Conservation (phyloP, 495 filamentous ascomycete genomes). For the Aspergillus carlsbadensis region DNA sequence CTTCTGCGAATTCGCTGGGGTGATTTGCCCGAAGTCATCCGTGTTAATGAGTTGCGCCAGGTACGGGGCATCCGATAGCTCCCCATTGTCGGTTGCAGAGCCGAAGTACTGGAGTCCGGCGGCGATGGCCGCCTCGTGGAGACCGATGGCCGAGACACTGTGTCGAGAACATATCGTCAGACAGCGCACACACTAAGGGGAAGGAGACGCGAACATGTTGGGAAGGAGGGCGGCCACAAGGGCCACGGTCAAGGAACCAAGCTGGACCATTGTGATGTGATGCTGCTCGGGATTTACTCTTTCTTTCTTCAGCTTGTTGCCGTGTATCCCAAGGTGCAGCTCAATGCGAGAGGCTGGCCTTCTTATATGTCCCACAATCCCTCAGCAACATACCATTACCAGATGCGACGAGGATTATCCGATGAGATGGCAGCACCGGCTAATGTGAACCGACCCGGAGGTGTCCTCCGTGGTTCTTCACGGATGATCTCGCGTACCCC, state of each 20-base stretch:
- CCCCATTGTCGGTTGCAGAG: slow-evolving; percentile 55
- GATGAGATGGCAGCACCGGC: background rate
- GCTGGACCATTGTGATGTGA: slow-evolving; percentile 28
- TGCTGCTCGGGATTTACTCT: too few species aligned
- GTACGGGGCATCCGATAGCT: slow-evolving; percentile 52
- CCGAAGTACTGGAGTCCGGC: slow-evolving; percentile 59
- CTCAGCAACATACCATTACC: too few species aligned
- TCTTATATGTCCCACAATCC: too few species aligned
- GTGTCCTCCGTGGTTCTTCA: background rate
- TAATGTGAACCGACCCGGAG: background rate
- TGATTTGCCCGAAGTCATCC: slow-evolving; percentile 58
- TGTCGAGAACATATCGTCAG: background rate
- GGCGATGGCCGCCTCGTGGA: slow-evolving; percentile 52
- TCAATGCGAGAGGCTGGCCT: too few species aligned
- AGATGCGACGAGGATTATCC: background rate
- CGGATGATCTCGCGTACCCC: background rate
- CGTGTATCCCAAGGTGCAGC: too few species aligned
- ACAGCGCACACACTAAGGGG: background rate
- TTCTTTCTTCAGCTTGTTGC: too few species aligned
- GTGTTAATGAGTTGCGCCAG: slow-evolving; percentile 42
- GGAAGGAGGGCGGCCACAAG: slow-evolving; percentile 28
- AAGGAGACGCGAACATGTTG: background rate
- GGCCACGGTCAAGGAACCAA: slow-evolving; percentile 19
- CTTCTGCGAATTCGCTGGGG: slow-evolving; percentile 60
- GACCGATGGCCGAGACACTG: slow-evolving; percentile 26